Base-by-base conservation (phyloP, 2,329 filamentous ascomycete genomes). In the Bertia moriformis region DNA sequence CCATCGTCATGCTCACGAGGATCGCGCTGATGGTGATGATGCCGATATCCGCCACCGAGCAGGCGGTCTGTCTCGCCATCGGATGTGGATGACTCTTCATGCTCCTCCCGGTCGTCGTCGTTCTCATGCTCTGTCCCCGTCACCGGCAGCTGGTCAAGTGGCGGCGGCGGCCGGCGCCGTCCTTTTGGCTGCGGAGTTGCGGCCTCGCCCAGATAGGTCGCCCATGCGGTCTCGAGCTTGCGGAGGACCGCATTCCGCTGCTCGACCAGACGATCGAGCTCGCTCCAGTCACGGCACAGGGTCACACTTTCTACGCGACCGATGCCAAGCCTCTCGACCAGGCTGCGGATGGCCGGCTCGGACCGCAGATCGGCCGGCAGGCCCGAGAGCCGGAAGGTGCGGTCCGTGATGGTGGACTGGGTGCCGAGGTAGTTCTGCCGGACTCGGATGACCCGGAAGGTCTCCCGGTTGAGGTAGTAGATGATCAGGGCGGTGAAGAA, bases 401-500 rank as follows among this genome's bases (percentile, higher is more conserved):
- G 78, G 58, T 96, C 91, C 1, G 91, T 96, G 39, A 95, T 75
- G n/a, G 89, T 95, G 0, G 83, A 88, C 57, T 96, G 89, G 17
- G 80, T 86, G 13, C 91, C 91, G 7, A 98, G 69, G 53, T 95
- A 98, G 42, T 87, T 78, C 56, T 98, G 91, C 18, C 91, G 71
- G 19, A 89, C 73, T 41, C 79, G 73, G 45, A 96, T 93, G 39
- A 98, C 81, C 42, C 78, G 80, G 47, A 81, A 75, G 0, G 91
- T 96, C 59, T 94, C 81, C 33, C 71, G 71, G 42, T 89, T 76
- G 49, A 96, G 77, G 48, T 89, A 73, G 54, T 88, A 93, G 12
- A 95, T 64, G 0, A 84, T 83, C 32, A 96, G 61, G 2, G 66
- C 74, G 4, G 82, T 89, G 57, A 96, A 98, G 38, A 96, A 69